These are phyloP conservation scores for Sanghuangporus weigelae DNA, from an alignment of 1,284 basidiomycete species.

Conservation along the genomic window DNA sequence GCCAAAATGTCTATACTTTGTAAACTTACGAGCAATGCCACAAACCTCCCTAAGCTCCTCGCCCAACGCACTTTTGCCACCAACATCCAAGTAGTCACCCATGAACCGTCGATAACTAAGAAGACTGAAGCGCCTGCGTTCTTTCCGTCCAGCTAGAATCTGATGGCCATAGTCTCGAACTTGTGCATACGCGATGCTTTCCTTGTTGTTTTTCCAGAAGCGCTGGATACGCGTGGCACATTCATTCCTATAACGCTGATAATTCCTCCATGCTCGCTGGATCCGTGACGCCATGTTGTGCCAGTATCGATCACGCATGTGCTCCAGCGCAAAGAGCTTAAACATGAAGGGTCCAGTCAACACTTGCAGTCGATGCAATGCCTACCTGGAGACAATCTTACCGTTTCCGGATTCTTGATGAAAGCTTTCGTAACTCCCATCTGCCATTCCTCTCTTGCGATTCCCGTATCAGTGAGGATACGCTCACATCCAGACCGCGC, in stretches of 20 bases:
- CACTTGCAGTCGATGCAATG: slow-evolving; percentile 5
- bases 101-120: slow-evolving; percentile 93
- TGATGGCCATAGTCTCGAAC: slow-evolving; percentile 93
- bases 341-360: slow-evolving; percentile 2
- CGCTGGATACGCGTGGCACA: slow-evolving; percentile 94
- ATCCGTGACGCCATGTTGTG: slow-evolving; percentile 99
- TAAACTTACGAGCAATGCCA: slow-evolving; percentile 65
- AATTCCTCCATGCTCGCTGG: slow-evolving; percentile 95
- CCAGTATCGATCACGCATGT: slow-evolving; percentile 99
- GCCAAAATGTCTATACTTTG: neutral
- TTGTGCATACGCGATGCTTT: slow-evolving; percentile 83
- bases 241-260: slow-evolving; percentile 92
- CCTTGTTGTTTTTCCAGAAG: slow-evolving; percentile 99
- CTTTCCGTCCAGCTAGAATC: slow-evolving; percentile 87
- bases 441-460: slow-evolving; percentile 97
- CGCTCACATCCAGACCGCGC: slow-evolving; percentile 88
- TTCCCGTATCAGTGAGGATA: slow-evolving; percentile 93
- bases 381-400: slow-evolving; percentile 31
- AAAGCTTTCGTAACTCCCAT: slow-evolving; percentile 99
- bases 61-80: slow-evolving; percentile 76
- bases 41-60: slow-evolving; percentile 75
- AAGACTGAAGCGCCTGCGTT: slow-evolving; percentile 89
- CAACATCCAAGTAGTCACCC: slow-evolving; percentile 95
- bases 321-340: slow-evolving; percentile 95
- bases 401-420: slow-evolving; percentile 99